Evolutionary conservation across 805 yeast genomes (phyloP), one percentile per base, ranked within the genome.

Genomic region (Debaryomyces maramus): DNA sequence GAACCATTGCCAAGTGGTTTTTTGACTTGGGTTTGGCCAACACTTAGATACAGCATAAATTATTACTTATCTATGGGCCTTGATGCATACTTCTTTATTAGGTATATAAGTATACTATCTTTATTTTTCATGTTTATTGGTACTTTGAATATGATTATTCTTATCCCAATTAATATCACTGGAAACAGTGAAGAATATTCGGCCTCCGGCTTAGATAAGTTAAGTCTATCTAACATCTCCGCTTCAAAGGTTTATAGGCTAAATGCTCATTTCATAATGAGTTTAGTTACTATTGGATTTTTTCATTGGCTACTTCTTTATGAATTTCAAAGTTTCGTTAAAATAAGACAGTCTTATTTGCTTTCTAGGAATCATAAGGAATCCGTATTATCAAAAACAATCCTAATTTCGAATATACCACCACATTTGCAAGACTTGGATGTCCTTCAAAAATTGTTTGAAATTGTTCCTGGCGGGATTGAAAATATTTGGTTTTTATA

Each of bases 181-280:
- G 80, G 81, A 1, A 51, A 52, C 29, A 52, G 51, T 28, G 41
- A 34, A 3, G 44, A 50, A 3, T 55, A 52, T 40, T 42, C 54
- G 10, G 72, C 70, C 2, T 32, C 51, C 0, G 88, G 89, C 0
- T 61, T 89, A 34, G 96, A 88, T 51, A 67, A 62, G 35, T 65
- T 87, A 6, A 85, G 95, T 14, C 75, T 86, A 57, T 79, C 93
- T 3, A 84, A 85, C 51, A 73, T 88, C 3, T 74, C 88, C 0
- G 67, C 73, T 4, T 49, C 68, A 2, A 75, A 77, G 32, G 73
- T 80, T 0, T 53, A 59, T 3, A 58, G 77, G 16, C 68, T 83
- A 43, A 67, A 80, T 43, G 77, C 80, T 16, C 96, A 88, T 59
- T 75, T 88, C 38, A 55, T 79, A 0, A 63, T 84, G 60, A 71